Conservation (phyloP, 2,329 filamentous ascomycete genomes). For the Aspergillus ustus region DNA sequence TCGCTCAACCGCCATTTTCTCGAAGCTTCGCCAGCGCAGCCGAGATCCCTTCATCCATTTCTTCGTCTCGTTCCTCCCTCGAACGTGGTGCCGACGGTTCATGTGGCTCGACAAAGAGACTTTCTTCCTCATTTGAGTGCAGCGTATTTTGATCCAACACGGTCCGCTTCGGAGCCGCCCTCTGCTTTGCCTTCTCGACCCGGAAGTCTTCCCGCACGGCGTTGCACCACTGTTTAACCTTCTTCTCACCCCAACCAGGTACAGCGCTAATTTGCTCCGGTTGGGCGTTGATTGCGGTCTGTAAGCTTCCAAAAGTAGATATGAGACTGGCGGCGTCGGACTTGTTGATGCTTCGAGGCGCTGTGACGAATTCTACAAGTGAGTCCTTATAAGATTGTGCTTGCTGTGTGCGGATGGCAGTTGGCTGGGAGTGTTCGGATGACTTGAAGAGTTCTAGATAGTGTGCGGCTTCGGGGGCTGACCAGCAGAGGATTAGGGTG, state of each 20-base stretch:
- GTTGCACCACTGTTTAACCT: constrained; percentile 82
- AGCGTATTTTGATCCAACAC: constrained; percentile 35
- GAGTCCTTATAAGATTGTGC: constrained; percentile 82
- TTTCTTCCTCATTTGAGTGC: constrained; percentile 46
- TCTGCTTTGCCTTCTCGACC: constrained; percentile 70
- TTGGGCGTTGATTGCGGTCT: constrained; percentile 83
- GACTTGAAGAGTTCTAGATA: constrained; percentile 96
- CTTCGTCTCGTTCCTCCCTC: constrained; percentile 39
- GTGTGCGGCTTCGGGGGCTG: constrained; percentile 85
- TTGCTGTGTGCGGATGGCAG: constrained; percentile 83
- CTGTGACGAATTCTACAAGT: constrained; percentile 89
- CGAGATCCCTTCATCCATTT: constrained; percentile 62
- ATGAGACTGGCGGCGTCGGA: constrained; percentile 90
- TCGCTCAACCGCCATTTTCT: constrained; percentile 35
- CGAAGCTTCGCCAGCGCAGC: constrained; percentile 62
- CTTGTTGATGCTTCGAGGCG: constrained; percentile 88
- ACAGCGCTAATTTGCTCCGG: constrained; percentile 83
- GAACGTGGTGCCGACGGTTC: constrained; percentile 25
- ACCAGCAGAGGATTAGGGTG: constrained; percentile 93
- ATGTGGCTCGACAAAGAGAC: constrained; percentile 40
- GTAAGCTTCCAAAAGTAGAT: constrained; percentile 86
- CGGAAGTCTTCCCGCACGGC: constrained; percentile 86
- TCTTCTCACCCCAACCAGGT: constrained; percentile 94
- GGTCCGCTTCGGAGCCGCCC: constrained; percentile 42
- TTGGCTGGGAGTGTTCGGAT: constrained; percentile 82